A percentile compares a stretch with the other conserved stretches of the same genome.
These are phyloP conservation scores for Suhomyces ambrosiae DNA, from an alignment of 1,139 yeast genomes.

Conservation along the genomic window DNA sequence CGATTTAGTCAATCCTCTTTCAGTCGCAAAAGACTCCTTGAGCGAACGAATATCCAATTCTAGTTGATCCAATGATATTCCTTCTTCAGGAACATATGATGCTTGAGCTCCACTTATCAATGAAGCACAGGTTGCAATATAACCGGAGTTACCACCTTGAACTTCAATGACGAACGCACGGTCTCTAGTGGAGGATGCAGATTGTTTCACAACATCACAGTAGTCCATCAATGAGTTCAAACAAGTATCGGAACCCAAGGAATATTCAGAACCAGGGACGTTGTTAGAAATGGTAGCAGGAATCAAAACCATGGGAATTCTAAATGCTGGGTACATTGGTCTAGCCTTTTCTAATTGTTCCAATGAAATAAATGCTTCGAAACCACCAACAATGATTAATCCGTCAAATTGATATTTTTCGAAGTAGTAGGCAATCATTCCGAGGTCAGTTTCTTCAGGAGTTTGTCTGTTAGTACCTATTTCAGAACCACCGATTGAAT, in stretches of 20 bases:
- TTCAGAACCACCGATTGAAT: constrained; percentile 89
- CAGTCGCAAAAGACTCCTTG: constrained; percentile 66
- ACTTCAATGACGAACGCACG: constrained; percentile 95
- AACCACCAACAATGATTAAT: constrained; percentile 88
- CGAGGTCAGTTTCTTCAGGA: constrained; percentile 75
- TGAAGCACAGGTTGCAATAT: constrained; percentile 86
- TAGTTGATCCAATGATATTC: constrained; percentile 69
- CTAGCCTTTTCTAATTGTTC: constrained; percentile 78
- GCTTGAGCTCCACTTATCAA: constrained; percentile 91
- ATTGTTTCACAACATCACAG: constrained; percentile 93
- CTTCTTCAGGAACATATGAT: constrained; percentile 90
- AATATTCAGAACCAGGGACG: constrained; percentile 96
- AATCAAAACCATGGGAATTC: constrained; percentile 88
- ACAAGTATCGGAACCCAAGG: constrained; percentile 93
- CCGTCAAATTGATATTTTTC: constrained; percentile 87
- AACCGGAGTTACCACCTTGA: constrained; percentile 97
- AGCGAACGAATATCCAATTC: constrained; percentile 76
- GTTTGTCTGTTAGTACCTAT: constrained; percentile 90
- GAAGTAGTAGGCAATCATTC: constrained; percentile 86
- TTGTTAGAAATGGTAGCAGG: constrained; percentile 98
- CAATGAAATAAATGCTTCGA: constrained; percentile 86
- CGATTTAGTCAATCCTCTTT: constrained; percentile 78
- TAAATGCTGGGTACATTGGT: constrained; percentile 78
- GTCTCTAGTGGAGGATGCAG: constrained; percentile 92
- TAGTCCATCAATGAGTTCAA: constrained; percentile 85